Conservation (phyloP, 2,329 filamentous ascomycete species). For the Daldinia eschscholtzii region DNA sequence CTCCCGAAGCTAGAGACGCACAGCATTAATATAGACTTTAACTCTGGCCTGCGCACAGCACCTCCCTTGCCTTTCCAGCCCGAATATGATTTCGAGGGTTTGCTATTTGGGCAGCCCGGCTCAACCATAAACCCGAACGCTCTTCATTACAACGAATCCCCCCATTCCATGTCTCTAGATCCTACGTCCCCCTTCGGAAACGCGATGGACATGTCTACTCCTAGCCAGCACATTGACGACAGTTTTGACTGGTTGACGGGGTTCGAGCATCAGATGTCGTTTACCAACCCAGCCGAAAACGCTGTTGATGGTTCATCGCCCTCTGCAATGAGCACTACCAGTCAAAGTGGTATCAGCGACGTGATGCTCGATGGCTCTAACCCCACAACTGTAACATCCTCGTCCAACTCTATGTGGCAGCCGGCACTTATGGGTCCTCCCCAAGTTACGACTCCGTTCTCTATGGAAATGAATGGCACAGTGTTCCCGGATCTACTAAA, state of each 20-base stretch:
- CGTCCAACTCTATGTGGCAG: slow-evolving; percentile 75
- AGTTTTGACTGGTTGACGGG: slow-evolving; percentile 85
- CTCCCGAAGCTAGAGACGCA: slow-evolving; percentile 88
- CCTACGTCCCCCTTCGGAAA: slow-evolving; percentile 71
- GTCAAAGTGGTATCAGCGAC: slow-evolving; percentile 91
- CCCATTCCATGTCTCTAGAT: slow-evolving; percentile 74
- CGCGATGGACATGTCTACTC: slow-evolving; percentile 66
- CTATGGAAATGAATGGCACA: slow-evolving; percentile 78
- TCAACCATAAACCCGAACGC: slow-evolving; percentile 77
- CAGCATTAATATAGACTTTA: slow-evolving; percentile 74
- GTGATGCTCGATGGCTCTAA: slow-evolving; percentile 88
- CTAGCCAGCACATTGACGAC: slow-evolving; percentile 76
- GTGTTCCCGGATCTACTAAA: slow-evolving; percentile 83
- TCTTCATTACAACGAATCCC: slow-evolving; percentile 86
- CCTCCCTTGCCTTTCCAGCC: slow-evolving; percentile 71
- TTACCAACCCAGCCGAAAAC: slow-evolving; percentile 78
- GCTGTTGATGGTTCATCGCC: slow-evolving; percentile 94
- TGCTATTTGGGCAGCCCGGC: slow-evolving; percentile 76
- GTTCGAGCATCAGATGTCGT: slow-evolving; percentile 82
- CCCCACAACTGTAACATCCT: slow-evolving; percentile 67
- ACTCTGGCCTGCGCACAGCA: slow-evolving; percentile 81
- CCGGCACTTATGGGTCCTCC: slow-evolving; percentile 76
- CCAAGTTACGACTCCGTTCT: slow-evolving; percentile 76
- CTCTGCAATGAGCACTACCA: slow-evolving; percentile 94
- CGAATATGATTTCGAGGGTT: slow-evolving; percentile 77